Evolutionary conservation across 768 basidiomycete species (phyloP).

Genomic region (Suillus discolor): DNA sequence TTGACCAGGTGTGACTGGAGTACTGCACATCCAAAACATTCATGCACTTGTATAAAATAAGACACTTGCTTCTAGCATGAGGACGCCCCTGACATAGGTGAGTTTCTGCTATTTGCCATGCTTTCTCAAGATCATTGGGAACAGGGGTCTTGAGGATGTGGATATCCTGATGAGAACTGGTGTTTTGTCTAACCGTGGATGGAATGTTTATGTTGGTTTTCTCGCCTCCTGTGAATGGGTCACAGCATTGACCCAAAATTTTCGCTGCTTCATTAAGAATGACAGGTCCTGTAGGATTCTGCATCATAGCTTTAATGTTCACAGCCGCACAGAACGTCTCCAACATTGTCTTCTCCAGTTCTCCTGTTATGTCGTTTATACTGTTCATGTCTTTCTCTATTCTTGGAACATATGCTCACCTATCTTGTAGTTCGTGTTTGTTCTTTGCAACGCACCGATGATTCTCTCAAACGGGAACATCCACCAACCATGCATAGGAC

Average conservation of each 20-base stretch:
- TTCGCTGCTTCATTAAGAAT: neutral
- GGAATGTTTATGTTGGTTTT: neutral
- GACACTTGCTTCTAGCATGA: too few relatives aligned
- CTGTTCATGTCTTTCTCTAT: neutral
- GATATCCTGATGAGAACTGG: too few relatives aligned
- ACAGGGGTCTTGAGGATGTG: neutral
- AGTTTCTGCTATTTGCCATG: neutral
- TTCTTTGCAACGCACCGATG: conserved; percentile 27
- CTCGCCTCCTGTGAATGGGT: neutral
- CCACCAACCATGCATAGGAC: conserved; percentile 39
- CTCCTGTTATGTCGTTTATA: neutral
- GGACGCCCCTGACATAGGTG: neutral
- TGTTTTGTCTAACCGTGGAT: neutral
- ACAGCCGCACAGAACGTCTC: neutral
- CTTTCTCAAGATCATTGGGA: neutral
- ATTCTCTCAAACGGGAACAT: conserved; percentile 35
- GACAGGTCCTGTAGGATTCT: neutral
- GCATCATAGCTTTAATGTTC: too few relatives aligned
- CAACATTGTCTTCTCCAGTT: neutral
- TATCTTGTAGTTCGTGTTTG: conserved; percentile 23
- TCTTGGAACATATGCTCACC: neutral
- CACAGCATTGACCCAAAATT: neutral
- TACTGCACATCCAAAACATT: too few relatives aligned
- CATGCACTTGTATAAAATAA: too few relatives aligned
- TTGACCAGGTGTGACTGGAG: too few relatives aligned